phyloP scores from a whole-genome alignment of 2,329 filamentous ascomycete species.

The Cercospora sp. region DNA sequence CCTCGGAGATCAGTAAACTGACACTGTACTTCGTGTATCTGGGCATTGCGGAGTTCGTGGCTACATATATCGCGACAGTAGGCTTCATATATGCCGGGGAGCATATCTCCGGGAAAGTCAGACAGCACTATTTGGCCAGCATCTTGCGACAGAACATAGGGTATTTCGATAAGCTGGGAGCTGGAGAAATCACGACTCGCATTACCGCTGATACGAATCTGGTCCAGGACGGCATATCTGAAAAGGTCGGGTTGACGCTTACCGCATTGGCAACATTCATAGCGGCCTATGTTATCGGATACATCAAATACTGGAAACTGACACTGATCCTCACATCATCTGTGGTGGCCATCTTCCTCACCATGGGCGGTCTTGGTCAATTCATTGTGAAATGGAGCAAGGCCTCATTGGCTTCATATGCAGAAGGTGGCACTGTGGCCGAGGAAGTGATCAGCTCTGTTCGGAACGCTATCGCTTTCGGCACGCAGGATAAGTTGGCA shows the following conservation, averaged over 20 bases:
- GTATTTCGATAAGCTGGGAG: slow-evolving; percentile 89
- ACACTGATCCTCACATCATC: slow-evolving; percentile 84
- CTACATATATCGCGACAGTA: slow-evolving; percentile 76
- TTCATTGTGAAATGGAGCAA: slow-evolving; percentile 83
- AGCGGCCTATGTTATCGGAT: slow-evolving; percentile 86
- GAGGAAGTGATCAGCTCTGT: slow-evolving; percentile 95
- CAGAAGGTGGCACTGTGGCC: slow-evolving; percentile 79
- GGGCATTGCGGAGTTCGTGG: slow-evolving; percentile 75
- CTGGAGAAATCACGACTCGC: slow-evolving; percentile 89
- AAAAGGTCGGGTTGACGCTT: slow-evolving; percentile 79
- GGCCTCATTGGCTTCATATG: slow-evolving; percentile 74
- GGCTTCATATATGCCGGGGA: slow-evolving; percentile 74
- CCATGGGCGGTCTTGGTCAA: slow-evolving; percentile 71
- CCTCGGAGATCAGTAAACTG: slow-evolving; percentile 59
- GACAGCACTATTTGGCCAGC: slow-evolving; percentile 78
- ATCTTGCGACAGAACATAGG: slow-evolving; percentile 87
- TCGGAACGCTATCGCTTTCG: slow-evolving; percentile 88
- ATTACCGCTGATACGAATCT: slow-evolving; percentile 94
- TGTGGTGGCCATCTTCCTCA: slow-evolving; percentile 73
- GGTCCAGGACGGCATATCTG: slow-evolving; percentile 89
- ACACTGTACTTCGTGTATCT: slow-evolving; percentile 86
- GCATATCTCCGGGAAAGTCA: slow-evolving; percentile 52
- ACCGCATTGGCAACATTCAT: slow-evolving; percentile 79
- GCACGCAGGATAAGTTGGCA: slow-evolving; percentile 89
- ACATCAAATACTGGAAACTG: slow-evolving; percentile 88